phyloP scores from a whole-genome alignment of 1,284 basidiomycete genomes.

The Athelia psychrophila region DNA sequence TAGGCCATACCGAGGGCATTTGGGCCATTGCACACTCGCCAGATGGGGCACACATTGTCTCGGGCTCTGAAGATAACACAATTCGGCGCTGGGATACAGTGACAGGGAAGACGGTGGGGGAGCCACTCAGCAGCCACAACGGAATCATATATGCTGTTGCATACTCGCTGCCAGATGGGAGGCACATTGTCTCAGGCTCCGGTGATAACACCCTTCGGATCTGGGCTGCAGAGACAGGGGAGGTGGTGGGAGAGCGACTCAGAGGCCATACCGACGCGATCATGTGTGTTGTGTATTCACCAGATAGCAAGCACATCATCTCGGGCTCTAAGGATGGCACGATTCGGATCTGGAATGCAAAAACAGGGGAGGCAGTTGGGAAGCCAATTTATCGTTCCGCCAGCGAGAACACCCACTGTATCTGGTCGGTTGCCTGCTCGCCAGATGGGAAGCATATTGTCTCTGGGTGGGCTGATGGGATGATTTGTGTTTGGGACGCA shows the following conservation, averaged over 20 bases:
- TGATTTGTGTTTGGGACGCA: neutral
- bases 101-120: neutral
- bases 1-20: neutral
- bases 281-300: neutral
- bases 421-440: conserved; percentile 9
- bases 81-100: neutral
- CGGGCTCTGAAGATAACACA: neutral
- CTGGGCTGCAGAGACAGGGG: neutral
- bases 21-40: neutral
- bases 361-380: neutral
- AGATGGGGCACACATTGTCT: neutral
- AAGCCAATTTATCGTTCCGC: neutral
- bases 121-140: neutral
- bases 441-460: conserved; percentile 5
- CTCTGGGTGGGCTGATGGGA: conserved; percentile 4
- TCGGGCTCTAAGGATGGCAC: neutral
- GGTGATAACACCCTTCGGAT: neutral
- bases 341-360: neutral
- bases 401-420: neutral
- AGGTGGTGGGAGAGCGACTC: neutral
- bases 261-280: neutral
- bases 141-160: neutral
- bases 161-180: neutral
- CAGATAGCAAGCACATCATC: neutral
- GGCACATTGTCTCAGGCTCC: neutral